phyloP scores from a whole-genome alignment of 78 protist genomes.

The Cavenderia fasciculata region DNA sequence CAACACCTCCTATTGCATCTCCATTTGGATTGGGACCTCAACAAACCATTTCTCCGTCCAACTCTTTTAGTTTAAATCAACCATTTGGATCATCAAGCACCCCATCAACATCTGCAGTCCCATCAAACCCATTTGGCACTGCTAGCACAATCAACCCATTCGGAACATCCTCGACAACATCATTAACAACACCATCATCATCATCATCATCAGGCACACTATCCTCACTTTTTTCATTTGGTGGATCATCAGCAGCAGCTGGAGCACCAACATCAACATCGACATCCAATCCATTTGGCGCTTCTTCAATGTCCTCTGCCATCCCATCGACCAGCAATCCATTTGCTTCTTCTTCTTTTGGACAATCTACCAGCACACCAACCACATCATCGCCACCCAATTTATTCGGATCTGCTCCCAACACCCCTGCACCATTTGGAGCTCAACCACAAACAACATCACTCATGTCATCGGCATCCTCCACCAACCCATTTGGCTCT shows the following conservation, averaged over 20 bases:
- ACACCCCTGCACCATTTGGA: neutral
- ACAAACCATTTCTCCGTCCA: no score
- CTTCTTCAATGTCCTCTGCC: neutral
- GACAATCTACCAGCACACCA: neutral
- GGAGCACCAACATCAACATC: neutral
- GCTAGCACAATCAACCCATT: neutral
- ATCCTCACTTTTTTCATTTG: neutral
- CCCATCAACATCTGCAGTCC: neutral
- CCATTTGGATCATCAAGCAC: neutral
- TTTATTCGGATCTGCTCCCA: neutral
- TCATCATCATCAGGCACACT: neutral
- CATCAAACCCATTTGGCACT: neutral
- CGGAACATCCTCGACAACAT: neutral
- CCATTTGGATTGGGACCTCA: no score
- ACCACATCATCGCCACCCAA: neutral
- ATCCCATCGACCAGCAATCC: constrained; percentile 2
- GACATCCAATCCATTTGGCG: neutral
- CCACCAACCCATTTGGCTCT: no score
- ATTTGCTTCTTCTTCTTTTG: neutral
- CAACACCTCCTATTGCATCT: no score
- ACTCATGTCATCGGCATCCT: neutral
- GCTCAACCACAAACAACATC: neutral
- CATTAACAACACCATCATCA: neutral
- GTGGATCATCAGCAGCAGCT: constrained; percentile 2
- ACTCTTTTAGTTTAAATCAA: no score